Evolutionary conservation across 441 rosid species (phyloP).

Genomic region (Adansonia rubrostipa): DNA sequence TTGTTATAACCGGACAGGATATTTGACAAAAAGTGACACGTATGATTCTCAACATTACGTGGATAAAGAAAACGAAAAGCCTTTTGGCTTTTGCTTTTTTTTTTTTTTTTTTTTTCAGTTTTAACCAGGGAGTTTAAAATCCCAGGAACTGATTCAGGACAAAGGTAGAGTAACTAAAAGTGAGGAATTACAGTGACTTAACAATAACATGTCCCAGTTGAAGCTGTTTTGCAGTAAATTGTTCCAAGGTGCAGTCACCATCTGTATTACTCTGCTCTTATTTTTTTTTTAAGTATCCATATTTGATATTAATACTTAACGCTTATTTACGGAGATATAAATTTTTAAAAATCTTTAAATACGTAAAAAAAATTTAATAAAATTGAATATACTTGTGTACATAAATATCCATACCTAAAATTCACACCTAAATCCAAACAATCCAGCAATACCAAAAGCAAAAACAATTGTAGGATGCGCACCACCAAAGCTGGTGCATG

Average conservation of each 20-base stretch:
- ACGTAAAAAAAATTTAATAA: no score
- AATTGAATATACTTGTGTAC: no score
- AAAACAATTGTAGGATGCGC: slow-evolving; percentile 5
- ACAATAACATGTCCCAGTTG: not conserved
- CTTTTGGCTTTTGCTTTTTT: no score
- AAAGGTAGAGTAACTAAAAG: not conserved
- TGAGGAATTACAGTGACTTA: not conserved
- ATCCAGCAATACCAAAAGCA: not conserved
- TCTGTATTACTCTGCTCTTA: no score
- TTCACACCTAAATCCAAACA: no score
- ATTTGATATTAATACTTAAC: no score
- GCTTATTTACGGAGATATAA: no score
- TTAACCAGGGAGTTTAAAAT: not conserved
- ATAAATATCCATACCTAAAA: no score
- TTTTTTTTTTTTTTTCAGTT: no score
- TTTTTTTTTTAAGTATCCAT: no score
- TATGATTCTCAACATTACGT: not conserved
- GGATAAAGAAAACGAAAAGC: not conserved
- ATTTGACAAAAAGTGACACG: not conserved
- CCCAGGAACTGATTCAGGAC: not conserved
- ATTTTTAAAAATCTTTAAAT: no score
- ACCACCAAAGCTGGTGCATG: slow-evolving; percentile 29
- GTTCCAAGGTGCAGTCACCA: not conserved
- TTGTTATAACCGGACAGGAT: not conserved
- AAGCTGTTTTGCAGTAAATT: slow-evolving; percentile 16